Evolutionary conservation across 192 early-diverging fungal genomes (phyloP), one percentile per base, ranked within the genome.

Genomic region (Umbelopsis vinacea): DNA sequence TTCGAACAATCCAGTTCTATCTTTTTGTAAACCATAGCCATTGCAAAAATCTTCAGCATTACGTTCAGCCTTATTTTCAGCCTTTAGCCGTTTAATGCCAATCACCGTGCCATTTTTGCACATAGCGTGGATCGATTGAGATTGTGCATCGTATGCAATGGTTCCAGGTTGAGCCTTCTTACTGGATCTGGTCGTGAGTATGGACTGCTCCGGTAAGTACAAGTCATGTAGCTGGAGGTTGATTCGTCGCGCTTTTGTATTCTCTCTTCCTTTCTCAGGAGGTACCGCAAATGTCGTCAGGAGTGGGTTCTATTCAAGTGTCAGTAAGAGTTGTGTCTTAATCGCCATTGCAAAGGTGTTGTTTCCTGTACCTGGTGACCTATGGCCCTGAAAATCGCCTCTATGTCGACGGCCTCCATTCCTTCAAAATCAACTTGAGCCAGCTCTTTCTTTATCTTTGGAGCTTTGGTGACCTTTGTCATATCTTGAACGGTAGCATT

Each of bases 351-450:
- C 22, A 76, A 15, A 52, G 63, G 29, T 15, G 71, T 38, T 63
- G 17, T n/a, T 46, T 78, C 40, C 22, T 48, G 66, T 77, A 94
- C 93, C 81, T 89, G 90, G 47, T 88, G 79, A 35, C 90, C 91
- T 73, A 93, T 88, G 7, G 95, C 93, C 26, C 92, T 83, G 71
- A 92, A 80, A 50, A 91, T 73, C 67, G 86, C 77, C 53, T 89
- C 88, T 9, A 94, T 84, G 2, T 90, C 60, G 38, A 87, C 80
- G 0, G 88, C 88, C 0, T 84, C 75, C 89, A 91, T 89, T 2
- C 46, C 47, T 7, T 75, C 57, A 89, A 90, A 96, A 38, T 87
- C 69, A 9, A 94, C 79, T 17, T 82, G 71, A 19, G 87, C 78
- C 69, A 87, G 83, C 8, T 82, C 78, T 45, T 86, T 88, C 12